phyloP scores from a whole-genome alignment of 371 early-diverging fungal genomes.

The Mucor racemosus region DNA sequence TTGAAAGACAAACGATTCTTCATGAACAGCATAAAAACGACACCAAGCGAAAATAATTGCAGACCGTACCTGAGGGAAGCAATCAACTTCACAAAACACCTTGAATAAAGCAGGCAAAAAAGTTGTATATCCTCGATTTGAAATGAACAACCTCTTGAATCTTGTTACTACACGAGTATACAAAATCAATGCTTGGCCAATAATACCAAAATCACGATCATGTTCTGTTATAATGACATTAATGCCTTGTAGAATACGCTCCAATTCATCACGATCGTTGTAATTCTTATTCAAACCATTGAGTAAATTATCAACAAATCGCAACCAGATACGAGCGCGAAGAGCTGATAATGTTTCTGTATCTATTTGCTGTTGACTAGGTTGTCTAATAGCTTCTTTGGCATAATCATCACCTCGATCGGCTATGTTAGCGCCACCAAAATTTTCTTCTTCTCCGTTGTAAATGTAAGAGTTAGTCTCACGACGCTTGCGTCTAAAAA shows the following conservation, averaged over 20 bases:
- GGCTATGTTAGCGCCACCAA: neutral
- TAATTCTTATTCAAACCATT: conserved; percentile 61
- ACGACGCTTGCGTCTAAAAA: conserved; percentile 26
- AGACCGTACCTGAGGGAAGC: conserved; percentile 46
- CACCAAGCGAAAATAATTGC: conserved; percentile 65
- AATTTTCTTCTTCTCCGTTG: neutral
- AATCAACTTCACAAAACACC: conserved; percentile 61
- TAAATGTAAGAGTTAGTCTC: neutral
- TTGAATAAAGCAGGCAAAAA: conserved; percentile 67
- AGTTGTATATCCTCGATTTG: conserved; percentile 63
- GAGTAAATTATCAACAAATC: conserved; percentile 59
- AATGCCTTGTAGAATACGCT: conserved; percentile 61
- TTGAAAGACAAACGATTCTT: conserved; percentile 73
- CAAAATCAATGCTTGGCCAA: conserved; percentile 61
- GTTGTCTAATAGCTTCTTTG: conserved; percentile 8
- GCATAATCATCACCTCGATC: neutral
- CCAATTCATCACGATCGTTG: conserved; percentile 61
- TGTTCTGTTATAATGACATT: conserved; percentile 61
- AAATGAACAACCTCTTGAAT: conserved; percentile 63
- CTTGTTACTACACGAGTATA: conserved; percentile 61
- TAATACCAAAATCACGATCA: conserved; percentile 58
- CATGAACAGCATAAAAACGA: conserved; percentile 67
- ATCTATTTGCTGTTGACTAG: conserved; percentile 35
- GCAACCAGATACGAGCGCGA: conserved; percentile 65
- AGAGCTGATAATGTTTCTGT: conserved; percentile 48